Conservation (phyloP, 441 rosid genomes). For the Croton laevigatus region DNA sequence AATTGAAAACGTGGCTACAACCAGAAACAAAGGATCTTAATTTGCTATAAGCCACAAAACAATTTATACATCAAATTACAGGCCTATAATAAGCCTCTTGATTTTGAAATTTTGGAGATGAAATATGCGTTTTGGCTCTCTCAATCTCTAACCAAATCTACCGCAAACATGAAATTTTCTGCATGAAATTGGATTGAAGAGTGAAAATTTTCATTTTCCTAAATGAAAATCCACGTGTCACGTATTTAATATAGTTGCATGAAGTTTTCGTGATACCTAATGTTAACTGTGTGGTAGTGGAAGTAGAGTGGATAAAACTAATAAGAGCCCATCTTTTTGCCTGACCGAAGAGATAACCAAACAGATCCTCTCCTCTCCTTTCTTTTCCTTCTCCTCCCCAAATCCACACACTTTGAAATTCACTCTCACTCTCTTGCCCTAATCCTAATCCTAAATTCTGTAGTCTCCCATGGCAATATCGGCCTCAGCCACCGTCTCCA, state of each 20-base stretch:
- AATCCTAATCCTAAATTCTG: too few species aligned
- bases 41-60: background rate
- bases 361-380: conserved; percentile 19
- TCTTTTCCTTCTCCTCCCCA: conserved; percentile 4
- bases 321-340: conserved; percentile 22
- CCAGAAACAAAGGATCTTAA: background rate
- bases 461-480: conserved; percentile 43
- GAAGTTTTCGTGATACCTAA: background rate
- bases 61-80: conserved; percentile 2
- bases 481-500: conserved; percentile 34
- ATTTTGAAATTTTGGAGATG: too few species aligned
- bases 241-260: background rate
- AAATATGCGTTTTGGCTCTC: too few species aligned
- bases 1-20: conserved; percentile 25
- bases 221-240: conserved; percentile 8
- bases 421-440: background rate
- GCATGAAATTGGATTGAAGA: background rate
- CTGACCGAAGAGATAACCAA: conserved; percentile 33
- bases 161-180: background rate
- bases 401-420: background rate
- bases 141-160: background rate
- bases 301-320: conserved; percentile 25
- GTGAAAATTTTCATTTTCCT: too few species aligned
- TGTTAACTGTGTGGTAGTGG: background rate
- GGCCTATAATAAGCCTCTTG: too few species aligned